Evolutionary conservation across 139 green algal genomes (phyloP).

Genomic region (Chlorella sp.): DNA sequence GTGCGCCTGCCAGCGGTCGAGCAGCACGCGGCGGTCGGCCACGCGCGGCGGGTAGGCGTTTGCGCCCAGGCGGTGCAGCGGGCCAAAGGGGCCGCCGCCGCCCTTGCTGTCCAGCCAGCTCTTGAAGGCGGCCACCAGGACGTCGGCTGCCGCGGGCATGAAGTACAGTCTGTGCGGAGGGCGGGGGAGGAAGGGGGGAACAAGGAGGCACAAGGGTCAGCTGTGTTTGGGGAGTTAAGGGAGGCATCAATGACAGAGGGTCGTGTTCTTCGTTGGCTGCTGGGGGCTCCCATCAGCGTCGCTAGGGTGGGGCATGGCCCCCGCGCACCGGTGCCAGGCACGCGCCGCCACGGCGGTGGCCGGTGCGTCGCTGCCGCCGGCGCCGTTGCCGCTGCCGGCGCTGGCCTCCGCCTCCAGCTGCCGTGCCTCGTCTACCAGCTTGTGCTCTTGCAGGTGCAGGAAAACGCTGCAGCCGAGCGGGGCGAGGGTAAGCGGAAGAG

Average conservation of each 20-base stretch:
- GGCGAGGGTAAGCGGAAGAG: too few species aligned
- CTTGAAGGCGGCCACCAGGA: constrained; percentile 6
- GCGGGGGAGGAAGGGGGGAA: neutral
- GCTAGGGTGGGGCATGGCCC: neutral
- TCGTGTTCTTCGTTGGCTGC: neutral
- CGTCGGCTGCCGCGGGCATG: neutral
- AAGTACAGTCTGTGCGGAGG: neutral
- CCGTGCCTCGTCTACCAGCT: neutral
- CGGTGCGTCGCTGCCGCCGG: neutral
- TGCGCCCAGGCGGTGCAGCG: too few species aligned
- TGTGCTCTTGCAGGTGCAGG: neutral
- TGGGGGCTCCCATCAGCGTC: neutral
- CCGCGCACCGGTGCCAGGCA: neutral
- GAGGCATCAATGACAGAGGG: neutral
- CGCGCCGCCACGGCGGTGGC: neutral
- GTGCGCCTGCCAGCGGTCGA: neutral
- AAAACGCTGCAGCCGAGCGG: neutral
- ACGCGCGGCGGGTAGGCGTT: too few species aligned
- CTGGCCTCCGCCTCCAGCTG: neutral
- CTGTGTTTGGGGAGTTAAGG: too few species aligned
- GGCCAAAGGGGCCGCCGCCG: constrained; percentile 5
- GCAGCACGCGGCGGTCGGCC: neutral
- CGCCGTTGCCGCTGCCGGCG: neutral
- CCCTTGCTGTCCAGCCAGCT: constrained; percentile 22
- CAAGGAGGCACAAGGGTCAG: neutral